Conservation (phyloP, 2,329 filamentous ascomycete species). For the Ceratocystis cubensis region DNA sequence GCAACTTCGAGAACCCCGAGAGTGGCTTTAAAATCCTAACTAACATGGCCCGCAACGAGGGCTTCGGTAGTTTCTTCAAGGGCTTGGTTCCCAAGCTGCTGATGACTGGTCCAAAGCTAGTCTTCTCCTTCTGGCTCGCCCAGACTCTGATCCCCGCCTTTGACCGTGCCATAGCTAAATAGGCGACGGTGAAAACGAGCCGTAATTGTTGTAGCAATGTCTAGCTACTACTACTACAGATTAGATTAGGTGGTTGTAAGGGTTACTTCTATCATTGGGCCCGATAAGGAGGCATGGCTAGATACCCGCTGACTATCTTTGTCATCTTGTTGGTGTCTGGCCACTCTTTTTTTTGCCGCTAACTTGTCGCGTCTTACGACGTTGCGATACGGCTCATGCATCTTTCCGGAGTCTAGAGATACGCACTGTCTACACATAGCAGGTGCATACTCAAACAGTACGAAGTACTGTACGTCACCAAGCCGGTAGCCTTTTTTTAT, state of each 20-base stretch:
- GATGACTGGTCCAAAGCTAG: slow-evolving; percentile 97
- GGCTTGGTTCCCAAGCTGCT: slow-evolving; percentile 91
- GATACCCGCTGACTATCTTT: too few species aligned
- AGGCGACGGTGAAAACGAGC: slow-evolving; percentile 19
- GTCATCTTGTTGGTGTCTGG: background rate
- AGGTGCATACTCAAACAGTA: background rate
- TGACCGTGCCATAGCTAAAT: slow-evolving; percentile 38
- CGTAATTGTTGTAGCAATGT: too few species aligned
- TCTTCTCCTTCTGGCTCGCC: slow-evolving; percentile 99
- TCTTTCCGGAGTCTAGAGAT: background rate
- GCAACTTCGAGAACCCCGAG: slow-evolving; percentile 97
- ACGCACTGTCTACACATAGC: background rate
- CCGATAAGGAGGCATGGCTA: too few species aligned
- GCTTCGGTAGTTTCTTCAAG: slow-evolving; percentile 85
- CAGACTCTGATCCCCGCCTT: slow-evolving; percentile 96
- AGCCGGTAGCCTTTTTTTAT: background rate
- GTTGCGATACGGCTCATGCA: background rate
- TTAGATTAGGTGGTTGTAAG: too few species aligned
- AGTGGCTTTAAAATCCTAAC: slow-evolving; percentile 80
- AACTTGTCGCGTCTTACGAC: background rate
- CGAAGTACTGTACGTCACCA: background rate
- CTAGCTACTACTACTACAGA: too few species aligned
- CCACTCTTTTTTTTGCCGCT: background rate
- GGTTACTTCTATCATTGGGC: too few species aligned
- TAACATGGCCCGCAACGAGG: slow-evolving; percentile 90